Percentiles rank a stretch among this genome's conserved stretches.
Evolutionary conservation across 345 rosid genomes (phyloP).

Genomic region (Noccaea bulbosa): DNA sequence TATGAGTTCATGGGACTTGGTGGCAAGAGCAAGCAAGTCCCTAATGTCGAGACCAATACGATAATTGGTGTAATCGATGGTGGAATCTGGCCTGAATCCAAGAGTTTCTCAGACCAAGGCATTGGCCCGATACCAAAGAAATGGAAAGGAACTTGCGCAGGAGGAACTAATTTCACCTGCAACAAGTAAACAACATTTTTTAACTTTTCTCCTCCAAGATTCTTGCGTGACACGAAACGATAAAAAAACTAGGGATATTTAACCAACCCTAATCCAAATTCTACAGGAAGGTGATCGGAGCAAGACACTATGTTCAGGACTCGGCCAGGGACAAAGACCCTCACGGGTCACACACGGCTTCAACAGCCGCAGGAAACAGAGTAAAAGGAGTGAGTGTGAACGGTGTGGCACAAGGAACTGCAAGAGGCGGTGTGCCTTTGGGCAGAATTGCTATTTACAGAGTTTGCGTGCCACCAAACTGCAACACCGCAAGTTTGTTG

Average conservation of each 20-base stretch:
- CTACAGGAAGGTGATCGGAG: conserved; percentile 42
- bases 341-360: conserved; percentile 72
- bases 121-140: conserved; percentile 56
- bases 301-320: conserved; percentile 37
- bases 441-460: conserved; percentile 60
- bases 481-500: conserved; percentile 9
- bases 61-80: conserved; percentile 52
- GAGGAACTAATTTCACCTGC: conserved; percentile 58
- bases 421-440: conserved; percentile 66
- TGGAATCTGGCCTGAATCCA: conserved; percentile 65
- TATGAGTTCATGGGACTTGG: conserved; percentile 63
- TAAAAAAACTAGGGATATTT: background rate
- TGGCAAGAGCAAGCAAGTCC: conserved; percentile 22
- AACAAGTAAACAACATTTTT: conserved; percentile 39
- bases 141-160: conserved; percentile 60
- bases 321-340: conserved; percentile 39
- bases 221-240: background rate
- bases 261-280: background rate
- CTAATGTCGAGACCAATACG: conserved; percentile 41
- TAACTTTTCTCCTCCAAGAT: background rate
- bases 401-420: conserved; percentile 59
- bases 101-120: conserved; percentile 56
- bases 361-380: conserved; percentile 64
- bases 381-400: conserved; percentile 47
- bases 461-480: conserved; percentile 37